These are phyloP conservation scores for Elsinoe necatrix DNA, from an alignment of 2,329 filamentous ascomycete species.

Conservation along the genomic window DNA sequence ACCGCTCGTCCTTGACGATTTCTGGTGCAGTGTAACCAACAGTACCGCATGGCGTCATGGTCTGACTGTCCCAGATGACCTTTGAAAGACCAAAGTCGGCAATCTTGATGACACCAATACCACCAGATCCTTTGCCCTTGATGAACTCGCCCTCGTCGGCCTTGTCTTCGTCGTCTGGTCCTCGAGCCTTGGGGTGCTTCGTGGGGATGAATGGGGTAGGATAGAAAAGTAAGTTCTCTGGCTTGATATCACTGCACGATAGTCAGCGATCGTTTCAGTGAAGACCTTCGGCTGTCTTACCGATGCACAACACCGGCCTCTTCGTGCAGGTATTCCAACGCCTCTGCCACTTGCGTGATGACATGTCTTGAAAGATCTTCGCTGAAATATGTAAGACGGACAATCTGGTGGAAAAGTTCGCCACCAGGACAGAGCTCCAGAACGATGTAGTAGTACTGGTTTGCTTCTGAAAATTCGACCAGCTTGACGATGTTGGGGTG, in stretches of 20 bases:
- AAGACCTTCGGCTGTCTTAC: conserved; percentile 45
- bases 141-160: conserved; percentile 92
- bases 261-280: conserved; percentile 27
- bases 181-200: conserved; percentile 68
- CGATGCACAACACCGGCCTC: conserved; percentile 93
- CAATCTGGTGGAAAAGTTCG: conserved; percentile 97
- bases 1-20: conserved; percentile 97
- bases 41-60: conserved; percentile 98
- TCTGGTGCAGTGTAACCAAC: conserved; percentile 97
- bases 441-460: conserved; percentile 95
- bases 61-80: conserved; percentile 95
- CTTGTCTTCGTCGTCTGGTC: conserved; percentile 92
- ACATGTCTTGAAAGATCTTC: conserved; percentile 91
- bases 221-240: conserved; percentile 91
- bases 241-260: conserved; percentile 79
- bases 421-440: conserved; percentile 91
- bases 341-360: conserved; percentile 89
- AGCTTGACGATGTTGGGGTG: conserved; percentile 95
- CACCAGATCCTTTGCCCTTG: conserved; percentile 70
- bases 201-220: conserved; percentile 75
- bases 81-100: conserved; percentile 97
- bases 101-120: conserved; percentile 93
- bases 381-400: conserved; percentile 95
- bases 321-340: conserved; percentile 87
- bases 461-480: conserved; percentile 85